A percentile compares a stretch with the other conserved stretches of the same genome.
These are phyloP conservation scores for Monilinia vaccinii-corymbosi DNA, from an alignment of 2,329 filamentous ascomycete species.

Conservation along the genomic window DNA sequence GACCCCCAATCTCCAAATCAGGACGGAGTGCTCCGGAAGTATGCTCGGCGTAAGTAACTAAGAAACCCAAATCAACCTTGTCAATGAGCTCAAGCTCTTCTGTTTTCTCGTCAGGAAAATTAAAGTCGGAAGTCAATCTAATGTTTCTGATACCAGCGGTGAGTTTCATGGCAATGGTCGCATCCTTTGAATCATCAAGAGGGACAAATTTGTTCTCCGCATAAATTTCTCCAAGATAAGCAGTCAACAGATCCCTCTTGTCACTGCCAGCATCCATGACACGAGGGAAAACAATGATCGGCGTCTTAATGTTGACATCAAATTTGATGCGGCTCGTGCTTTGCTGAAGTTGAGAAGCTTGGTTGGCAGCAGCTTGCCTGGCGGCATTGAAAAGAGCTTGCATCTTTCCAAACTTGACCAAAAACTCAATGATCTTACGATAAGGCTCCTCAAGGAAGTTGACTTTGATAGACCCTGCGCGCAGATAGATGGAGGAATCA, in stretches of 20 bases:
- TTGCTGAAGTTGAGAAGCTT: conserved; percentile 88
- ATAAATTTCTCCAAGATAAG: conserved; percentile 95
- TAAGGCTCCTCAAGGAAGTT: conserved; percentile 97
- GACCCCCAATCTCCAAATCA: conserved; percentile 83
- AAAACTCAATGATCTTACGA: conserved; percentile 93
- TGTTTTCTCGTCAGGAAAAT: conserved; percentile 60
- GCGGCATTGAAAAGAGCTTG: conserved; percentile 98
- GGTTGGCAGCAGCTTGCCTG: conserved; percentile 83
- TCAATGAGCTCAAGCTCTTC: conserved; percentile 97
- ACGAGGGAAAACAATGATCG: conserved; percentile 90
- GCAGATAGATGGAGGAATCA: conserved; percentile 81
- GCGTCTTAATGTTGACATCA: conserved; percentile 86
- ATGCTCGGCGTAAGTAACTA: conserved; percentile 86
- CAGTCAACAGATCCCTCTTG: conserved; percentile 75
- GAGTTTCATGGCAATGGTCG: conserved; percentile 78
- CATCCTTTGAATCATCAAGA: conserved; percentile 64
- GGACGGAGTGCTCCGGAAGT: conserved; percentile 66
- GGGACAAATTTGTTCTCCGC: conserved; percentile 87
- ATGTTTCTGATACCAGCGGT: conserved; percentile 89
- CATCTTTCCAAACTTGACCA: conserved; percentile 99
- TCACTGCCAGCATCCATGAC: conserved; percentile 60
- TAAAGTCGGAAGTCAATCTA: conserved; percentile 78
- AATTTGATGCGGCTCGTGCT: conserved; percentile 87
- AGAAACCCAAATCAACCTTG: conserved; percentile 89
- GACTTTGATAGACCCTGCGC: conserved; percentile 90